Base-by-base conservation (phyloP, 352 stramenopile species). In the Globisporangium emineosum region DNA sequence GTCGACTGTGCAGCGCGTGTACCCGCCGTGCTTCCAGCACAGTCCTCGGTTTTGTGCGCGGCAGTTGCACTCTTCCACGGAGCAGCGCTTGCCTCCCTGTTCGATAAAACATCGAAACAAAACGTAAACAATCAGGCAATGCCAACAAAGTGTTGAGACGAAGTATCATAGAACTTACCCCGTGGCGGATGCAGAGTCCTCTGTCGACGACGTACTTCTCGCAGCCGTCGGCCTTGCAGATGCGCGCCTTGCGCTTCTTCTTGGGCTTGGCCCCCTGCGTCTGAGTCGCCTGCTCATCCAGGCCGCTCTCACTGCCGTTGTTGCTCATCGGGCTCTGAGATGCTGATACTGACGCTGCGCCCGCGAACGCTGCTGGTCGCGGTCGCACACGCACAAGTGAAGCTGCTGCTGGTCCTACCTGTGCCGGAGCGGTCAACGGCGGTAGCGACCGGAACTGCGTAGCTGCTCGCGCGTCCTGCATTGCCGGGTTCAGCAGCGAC, bases 21-120 rank as follows among this genome's bases (percentile, higher is more conserved):
- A 88, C 23, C 78, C 78, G 29, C 76, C 76, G 55, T 79, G 72
- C 42, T 79, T 79, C 72, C 72, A 79, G 30, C 72, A 79, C 10
- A 77, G 54, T 7, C 72, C 72, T 53, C 67, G 70, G 53, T 79
- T 77, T 57, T 79, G 70, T 0, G 72, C 72, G n/a, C 72, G 64
- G 42, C 70, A 77, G 53, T 75, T 73, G 62, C 72, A 79, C 7
- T 63, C 70, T 25, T 76, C 72, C 40, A 77, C 69, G 13, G 71
- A 70, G 62, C 74, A 81, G 12, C 71, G 71, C 64, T 81, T 81
- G 35, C 74, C 74, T 12, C 74, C 74, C 69, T 77, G 5, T 35
- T 29, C 19, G 15, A 9, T 19, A 8, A 29, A 13, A 27, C 5
- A 43, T 19, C 15, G 27, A 29, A 27, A 57, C 25, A 17, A 47